Evolutionary conservation across 805 yeast species (phyloP).

Genomic region (Yamadazyma tumulicola): DNA sequence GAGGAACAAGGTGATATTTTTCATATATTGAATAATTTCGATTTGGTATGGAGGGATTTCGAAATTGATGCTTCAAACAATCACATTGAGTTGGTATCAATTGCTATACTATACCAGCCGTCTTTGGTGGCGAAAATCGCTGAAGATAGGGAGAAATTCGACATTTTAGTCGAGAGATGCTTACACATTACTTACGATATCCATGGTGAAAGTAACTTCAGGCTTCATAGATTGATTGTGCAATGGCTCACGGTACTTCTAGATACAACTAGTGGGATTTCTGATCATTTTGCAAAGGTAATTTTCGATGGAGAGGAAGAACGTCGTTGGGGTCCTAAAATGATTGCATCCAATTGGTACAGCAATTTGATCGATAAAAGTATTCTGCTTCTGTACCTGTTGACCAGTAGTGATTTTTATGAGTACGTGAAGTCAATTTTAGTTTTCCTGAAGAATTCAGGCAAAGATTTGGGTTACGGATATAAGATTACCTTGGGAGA

Average conservation of each 20-base stretch:
- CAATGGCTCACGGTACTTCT: conserved; percentile 4
- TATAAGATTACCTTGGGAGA: too few species aligned
- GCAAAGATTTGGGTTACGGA: not conserved
- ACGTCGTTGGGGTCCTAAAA: conserved; percentile 5
- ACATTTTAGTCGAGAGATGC: conserved; percentile 15
- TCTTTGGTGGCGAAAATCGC: conserved; percentile 14
- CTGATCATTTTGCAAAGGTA: not conserved
- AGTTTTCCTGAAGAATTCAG: not conserved
- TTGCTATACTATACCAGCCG: conserved; percentile 12
- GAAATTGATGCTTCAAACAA: conserved; percentile 36
- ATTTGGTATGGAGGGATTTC: conserved; percentile 14
- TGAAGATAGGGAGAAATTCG: conserved; percentile 20
- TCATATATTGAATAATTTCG: too few species aligned
- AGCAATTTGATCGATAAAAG: conserved; percentile 5
- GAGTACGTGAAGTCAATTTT: conserved; percentile 4
- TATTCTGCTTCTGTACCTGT: conserved; percentile 7
- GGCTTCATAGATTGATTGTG: conserved; percentile 5
- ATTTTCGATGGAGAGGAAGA: not conserved
- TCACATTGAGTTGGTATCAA: conserved; percentile 36
- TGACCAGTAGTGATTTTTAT: not conserved
- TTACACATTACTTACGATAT: conserved; percentile 7
- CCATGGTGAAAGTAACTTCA: conserved; percentile 5
- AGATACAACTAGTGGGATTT: too few species aligned
- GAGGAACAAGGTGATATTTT: not conserved
- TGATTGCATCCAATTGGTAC: conserved; percentile 8